Percentiles rank a stretch among this genome's conserved stretches.
These are phyloP conservation scores for Hypsizygus ulmarius DNA, from an alignment of 1,284 basidiomycete species.

Conservation along the genomic window DNA sequence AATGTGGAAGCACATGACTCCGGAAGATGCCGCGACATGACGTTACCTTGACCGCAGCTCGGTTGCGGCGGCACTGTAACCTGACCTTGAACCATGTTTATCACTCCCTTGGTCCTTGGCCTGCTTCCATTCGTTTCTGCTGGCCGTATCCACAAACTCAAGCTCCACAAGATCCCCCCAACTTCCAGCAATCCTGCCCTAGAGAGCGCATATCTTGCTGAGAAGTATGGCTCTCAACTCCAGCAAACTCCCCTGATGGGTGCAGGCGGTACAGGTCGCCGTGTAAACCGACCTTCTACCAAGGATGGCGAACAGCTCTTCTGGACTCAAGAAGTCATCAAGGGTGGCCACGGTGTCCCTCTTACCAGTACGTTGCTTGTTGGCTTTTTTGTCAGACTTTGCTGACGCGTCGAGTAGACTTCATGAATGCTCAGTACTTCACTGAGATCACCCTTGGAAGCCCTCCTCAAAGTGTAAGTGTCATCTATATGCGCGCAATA, in stretches of 20 bases:
- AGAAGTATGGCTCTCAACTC: conserved; percentile 76
- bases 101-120: conserved; percentile 58
- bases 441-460: conserved; percentile 83
- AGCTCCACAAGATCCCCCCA: conserved; percentile 79
- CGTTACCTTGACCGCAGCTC: conserved; percentile 11
- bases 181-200: conserved; percentile 60
- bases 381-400: not conserved
- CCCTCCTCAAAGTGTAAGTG: conserved; percentile 70
- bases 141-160: conserved; percentile 76
- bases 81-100: conserved; percentile 57
- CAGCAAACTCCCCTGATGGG: conserved; percentile 71
- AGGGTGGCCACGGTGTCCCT: conserved; percentile 87
- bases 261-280: conserved; percentile 70
- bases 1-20: not conserved
- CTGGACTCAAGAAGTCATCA: conserved; percentile 81
- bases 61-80: conserved; percentile 18
- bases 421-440: conserved; percentile 98
- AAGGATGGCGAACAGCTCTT: conserved; percentile 64
- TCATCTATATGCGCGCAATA: conserved; percentile 6
- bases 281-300: conserved; percentile 44
- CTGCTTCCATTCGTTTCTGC: conserved; percentile 72
- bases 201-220: conserved; percentile 79
- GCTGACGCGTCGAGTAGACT: conserved; percentile 53
- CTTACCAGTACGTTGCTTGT: conserved; percentile 71
- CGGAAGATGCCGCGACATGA: conserved; percentile 23